Base-by-base conservation (phyloP, 768 basidiomycete species). In the Russula emetica region DNA sequence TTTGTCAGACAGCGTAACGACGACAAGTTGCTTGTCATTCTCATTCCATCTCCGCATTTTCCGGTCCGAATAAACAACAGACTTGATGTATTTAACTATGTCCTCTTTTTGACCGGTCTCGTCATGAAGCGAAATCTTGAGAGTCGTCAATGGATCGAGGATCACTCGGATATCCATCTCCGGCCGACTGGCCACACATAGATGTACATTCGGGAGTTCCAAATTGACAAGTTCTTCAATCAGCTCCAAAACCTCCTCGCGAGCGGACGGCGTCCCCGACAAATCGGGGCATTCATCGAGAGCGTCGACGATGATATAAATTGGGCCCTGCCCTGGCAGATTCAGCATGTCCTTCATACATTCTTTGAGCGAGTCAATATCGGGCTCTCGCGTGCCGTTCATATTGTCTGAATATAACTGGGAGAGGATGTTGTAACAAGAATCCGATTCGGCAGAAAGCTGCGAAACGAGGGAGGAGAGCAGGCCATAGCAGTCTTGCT, bases 201-300 rank as follows among this genome's bases (percentile, higher is more conserved):
- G 40, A 18, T 28, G 47, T 3, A 62, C 1, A 30, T 34, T 22
- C 2, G 55, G 16, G 30, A 32, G 8, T 2, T 40, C 10, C 5
- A 34, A 20, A 14, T 10, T 10, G 5, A 51, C 47, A 14, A 62
- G 44, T 6, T 56, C 61, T 10, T 26, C 18, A 2, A 62, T 3
- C 1, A 62, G 18, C 2, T 36, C 30, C 22, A 63, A 30, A 2
- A 58, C 62, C 18, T 34, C 3, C 36, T 53, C 47, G 0, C 62
- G 56, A 0, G 49, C 10, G 4, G 62, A 34, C 8, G 38, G 42
- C 5, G 1, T 44, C 10, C 62, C 62, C 1, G 24, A 11, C 0
- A 3, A 18, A n/a, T 62, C 22, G 2, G 62, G 62, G 18, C 62
- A 63, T 26, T 63, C 62, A 14, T 63, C 62, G 4, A 63, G 50